Conservation (phyloP, 176 grass and related monocot genomes). For the Oryza brachyantha region DNA sequence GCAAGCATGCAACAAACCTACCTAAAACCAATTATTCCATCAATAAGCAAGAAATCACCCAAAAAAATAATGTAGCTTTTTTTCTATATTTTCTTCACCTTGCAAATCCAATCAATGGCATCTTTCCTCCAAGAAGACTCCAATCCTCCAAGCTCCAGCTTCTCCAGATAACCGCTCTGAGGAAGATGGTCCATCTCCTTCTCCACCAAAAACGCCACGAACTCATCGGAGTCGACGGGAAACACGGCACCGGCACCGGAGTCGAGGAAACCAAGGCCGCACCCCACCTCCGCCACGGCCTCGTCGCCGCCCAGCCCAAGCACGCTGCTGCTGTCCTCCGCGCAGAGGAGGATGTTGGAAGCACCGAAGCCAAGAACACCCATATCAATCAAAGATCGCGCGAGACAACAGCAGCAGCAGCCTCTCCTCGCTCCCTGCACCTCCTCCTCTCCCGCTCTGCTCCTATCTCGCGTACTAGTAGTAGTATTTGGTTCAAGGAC, state of each 20-base stretch:
- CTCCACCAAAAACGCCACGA: constrained; percentile 43
- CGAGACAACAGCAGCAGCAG: neutral
- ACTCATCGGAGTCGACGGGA: constrained; percentile 50
- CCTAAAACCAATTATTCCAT: constrained; percentile 28
- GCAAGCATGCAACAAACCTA: constrained; percentile 22
- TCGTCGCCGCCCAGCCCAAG: constrained; percentile 43
- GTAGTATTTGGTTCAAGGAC: neutral
- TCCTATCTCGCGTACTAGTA: neutral
- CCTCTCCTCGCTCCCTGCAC: neutral
- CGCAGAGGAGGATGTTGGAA: constrained; percentile 53
- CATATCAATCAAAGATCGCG: constrained; percentile 36
- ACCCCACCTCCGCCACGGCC: constrained; percentile 16
- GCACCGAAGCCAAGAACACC: constrained; percentile 37
- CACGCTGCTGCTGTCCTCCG: constrained; percentile 56
- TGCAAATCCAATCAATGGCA: constrained; percentile 87
- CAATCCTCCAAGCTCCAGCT: constrained; percentile 46
- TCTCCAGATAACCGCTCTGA: constrained; percentile 43
- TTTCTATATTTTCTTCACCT: constrained; percentile 34
- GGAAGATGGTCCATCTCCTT: constrained; percentile 66
- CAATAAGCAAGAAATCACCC: neutral
- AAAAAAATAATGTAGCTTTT: constrained; percentile 8
- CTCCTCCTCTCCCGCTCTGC: neutral
- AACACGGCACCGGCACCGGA: constrained; percentile 27
- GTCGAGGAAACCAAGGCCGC: constrained; percentile 25
- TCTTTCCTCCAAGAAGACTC: constrained; percentile 66